Percentiles rank a stretch among this genome's conserved stretches.
These are phyloP conservation scores for Purpureocillium lavendulum DNA, from an alignment of 2,329 filamentous ascomycete genomes.

Conservation along the genomic window DNA sequence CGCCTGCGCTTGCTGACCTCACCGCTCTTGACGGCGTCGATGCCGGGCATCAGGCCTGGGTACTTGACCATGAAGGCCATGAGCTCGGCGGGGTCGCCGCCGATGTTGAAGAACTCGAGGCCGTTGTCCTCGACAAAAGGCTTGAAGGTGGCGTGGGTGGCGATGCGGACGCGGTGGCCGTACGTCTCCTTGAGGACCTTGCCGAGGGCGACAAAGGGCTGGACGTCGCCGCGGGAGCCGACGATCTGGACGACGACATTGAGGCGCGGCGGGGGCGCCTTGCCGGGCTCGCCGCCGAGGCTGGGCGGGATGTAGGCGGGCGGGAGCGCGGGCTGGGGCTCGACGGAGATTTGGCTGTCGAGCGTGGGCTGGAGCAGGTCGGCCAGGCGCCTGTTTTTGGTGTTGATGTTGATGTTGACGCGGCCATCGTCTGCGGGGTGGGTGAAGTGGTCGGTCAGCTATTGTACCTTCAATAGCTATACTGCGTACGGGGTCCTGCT, in stretches of 20 bases:
- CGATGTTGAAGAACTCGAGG: conserved; percentile 68
- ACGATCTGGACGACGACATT: conserved; percentile 72
- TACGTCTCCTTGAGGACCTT: conserved; percentile 55
- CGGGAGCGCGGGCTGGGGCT: conserved; percentile 42
- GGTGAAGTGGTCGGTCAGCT: neutral
- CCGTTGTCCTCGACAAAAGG: conserved; percentile 61
- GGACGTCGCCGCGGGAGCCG: conserved; percentile 66
- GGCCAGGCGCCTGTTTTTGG: conserved; percentile 57
- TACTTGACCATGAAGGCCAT: conserved; percentile 94
- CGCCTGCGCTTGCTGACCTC: conserved; percentile 67
- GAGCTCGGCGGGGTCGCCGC: conserved; percentile 65
- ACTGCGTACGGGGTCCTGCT: too few relatives aligned
- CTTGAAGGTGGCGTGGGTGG: conserved; percentile 63
- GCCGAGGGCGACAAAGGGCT: conserved; percentile 66
- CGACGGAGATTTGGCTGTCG: conserved; percentile 44
- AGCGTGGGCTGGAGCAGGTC: conserved; percentile 60
- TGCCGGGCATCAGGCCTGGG: conserved; percentile 74
- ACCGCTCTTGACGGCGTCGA: conserved; percentile 67
- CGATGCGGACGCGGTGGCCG: conserved; percentile 64
- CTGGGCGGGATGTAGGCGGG: conserved; percentile 67
- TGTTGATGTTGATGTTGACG: conserved; percentile 71
- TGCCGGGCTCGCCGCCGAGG: conserved; percentile 53
- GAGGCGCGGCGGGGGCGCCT: conserved; percentile 47
- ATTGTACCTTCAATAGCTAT: neutral
- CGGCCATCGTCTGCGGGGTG: conserved; percentile 59